Evolutionary conservation across 352 stramenopile species (phyloP), one percentile per base, ranked within the genome.

Genomic region (Halophytophthora polymorphica): DNA sequence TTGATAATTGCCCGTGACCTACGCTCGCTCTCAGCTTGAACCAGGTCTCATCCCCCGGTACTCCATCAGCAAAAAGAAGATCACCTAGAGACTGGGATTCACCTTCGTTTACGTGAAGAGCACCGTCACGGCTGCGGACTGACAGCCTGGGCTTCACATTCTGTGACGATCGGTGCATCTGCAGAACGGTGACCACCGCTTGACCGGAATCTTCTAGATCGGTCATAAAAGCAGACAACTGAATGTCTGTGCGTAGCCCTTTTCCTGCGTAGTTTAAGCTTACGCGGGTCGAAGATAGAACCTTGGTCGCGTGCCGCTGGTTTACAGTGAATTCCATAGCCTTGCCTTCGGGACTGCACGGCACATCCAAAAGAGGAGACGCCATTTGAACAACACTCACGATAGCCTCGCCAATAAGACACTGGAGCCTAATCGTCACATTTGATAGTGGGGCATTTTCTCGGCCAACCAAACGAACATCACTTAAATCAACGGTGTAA

Each of bases 11-110:
- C 5, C 62, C 62, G 38, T 68, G 45, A 13, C n/a, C 14, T 2
- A 68, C 58, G 6, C 33, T 38, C 17, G 21, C 45, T 53, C 35
- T 12, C 35, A 68, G 47, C 41, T 45, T 52, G 57, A 65, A 61
- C 42, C 61, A 50, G 8, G 37, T 53, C 7, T 48, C 33, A 36
- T 60, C 51, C 14, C 55, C 13, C 29, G 28, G 33, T 29, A 47
- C 44, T n/a, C 53, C 54, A n/a, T 31, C 21, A 2, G 64, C 31
- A 41, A 6, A 17, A 15, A 71, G 25, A 43, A 64, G 17, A 19
- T 54, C 49, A 4, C 58, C 58, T 15, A 65, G 48, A 14, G 36
- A 8, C 19, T 41, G 29, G 45, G 34, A 13, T 25, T 45, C 29
- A 18, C 13, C 31, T 21, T 50, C 33, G 23, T 45, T 48, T 6